Base-by-base conservation (phyloP, 2,329 filamentous ascomycete genomes). In the Dendryphion nanum region DNA sequence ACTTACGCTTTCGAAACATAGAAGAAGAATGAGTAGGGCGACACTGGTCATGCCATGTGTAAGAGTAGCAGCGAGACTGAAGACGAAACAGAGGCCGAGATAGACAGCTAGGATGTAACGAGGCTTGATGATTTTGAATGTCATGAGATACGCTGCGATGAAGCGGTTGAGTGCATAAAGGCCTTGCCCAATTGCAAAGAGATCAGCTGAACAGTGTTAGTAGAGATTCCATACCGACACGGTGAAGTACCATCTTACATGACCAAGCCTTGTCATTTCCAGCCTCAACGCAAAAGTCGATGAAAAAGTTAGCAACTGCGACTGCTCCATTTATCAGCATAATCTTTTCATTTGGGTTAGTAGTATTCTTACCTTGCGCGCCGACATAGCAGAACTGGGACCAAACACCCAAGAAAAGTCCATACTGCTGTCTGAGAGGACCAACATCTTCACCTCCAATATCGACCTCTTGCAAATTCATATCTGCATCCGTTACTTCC, bases 311-410 rank as follows among this genome's bases (percentile, higher is more conserved):
- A n/a, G n/a, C n/a, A n/a, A n/a, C n/a, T n/a, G n/a, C n/a, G n/a
- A n/a, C n/a, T n/a, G n/a, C n/a, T n/a, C n/a, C n/a, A n/a, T n/a
- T n/a, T n/a, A n/a, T n/a, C n/a, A n/a, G n/a, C n/a, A n/a, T n/a
- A n/a, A n/a, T n/a, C n/a, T n/a, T n/a, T n/a, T n/a, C n/a, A n/a
- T n/a, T n/a, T n/a, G n/a, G n/a, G n/a, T n/a, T n/a, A n/a, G n/a
- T n/a, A n/a, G n/a, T n/a, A n/a, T n/a, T n/a, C n/a, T n/a, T n/a
- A n/a, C 83, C 80, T 54, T 83, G 79, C 1, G 71, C 77, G 10
- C 78, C 79, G 1, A 81, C 75, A 46, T 82, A 83, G 62, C 75
- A 79, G 51, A 78, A 82, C 45, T 77, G 73, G 8, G 73, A 71
- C 51, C 77, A 72, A 2, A 76, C 61, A 0, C 74, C 79, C 3